Evolutionary conservation across 352 stramenopile species (phyloP).

Genomic region (Phytophthora agathidicida): DNA sequence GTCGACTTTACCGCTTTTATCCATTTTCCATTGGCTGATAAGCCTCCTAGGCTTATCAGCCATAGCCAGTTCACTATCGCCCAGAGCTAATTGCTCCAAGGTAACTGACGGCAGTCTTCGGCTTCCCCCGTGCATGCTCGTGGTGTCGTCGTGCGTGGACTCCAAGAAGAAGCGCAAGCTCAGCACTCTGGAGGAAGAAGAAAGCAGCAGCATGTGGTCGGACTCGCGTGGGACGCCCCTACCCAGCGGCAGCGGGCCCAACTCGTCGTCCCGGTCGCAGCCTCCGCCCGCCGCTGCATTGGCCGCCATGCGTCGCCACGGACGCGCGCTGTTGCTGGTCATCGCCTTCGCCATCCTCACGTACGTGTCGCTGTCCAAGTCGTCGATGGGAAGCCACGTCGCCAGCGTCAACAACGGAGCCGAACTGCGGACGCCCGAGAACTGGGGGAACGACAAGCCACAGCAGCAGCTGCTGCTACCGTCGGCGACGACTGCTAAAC

Average conservation of each 20-base stretch:
- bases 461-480: conserved; percentile 21
- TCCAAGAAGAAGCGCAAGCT: conserved; percentile 87
- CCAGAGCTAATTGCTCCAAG: conserved; percentile 10
- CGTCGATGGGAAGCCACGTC: conserved; percentile 33
- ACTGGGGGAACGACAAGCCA: conserved; percentile 29
- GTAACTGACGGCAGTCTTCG: conserved; percentile 21
- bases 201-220: conserved; percentile 55
- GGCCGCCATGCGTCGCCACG: conserved; percentile 51
- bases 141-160: conserved; percentile 45
- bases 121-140: conserved; percentile 33
- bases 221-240: conserved; percentile 39
- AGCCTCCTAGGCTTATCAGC: background rate
- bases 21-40: conserved; percentile 19
- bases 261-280: conserved; percentile 35
- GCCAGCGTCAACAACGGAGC: conserved; percentile 16
- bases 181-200: conserved; percentile 57
- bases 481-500: conserved; percentile 5
- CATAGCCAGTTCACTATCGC: conserved; percentile 27
- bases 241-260: conserved; percentile 21
- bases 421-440: conserved; percentile 31
- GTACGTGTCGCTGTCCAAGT: conserved; percentile 68
- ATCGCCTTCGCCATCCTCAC: conserved; percentile 55
- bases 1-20: background rate
- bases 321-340: conserved; percentile 56
- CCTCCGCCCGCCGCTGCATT: conserved; percentile 33